phyloP scores from a whole-genome alignment of 108 stramenopile genomes.

The Chaetoceros tenuissimus region DNA sequence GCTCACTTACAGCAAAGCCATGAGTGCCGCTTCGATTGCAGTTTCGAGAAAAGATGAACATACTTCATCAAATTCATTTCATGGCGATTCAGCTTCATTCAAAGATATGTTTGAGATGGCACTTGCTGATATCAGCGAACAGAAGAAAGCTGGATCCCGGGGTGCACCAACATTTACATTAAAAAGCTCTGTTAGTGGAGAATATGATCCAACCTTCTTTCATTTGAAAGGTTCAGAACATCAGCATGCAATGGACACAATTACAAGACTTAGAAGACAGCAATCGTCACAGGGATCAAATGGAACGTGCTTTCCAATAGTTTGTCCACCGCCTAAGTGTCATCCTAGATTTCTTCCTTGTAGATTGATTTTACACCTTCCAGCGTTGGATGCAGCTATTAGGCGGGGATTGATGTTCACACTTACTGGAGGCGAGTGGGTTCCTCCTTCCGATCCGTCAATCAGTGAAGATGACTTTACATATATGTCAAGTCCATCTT shows the following conservation, averaged over 20 bases:
- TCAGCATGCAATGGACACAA: conserved; percentile 90
- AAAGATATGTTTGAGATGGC: conserved; percentile 63
- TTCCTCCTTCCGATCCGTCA: conserved; percentile 68
- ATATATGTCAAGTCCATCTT: conserved; percentile 19
- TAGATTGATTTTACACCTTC: conserved; percentile 68
- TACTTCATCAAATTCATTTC: not conserved
- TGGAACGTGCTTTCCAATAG: conserved; percentile 56
- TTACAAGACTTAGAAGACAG: conserved; percentile 63
- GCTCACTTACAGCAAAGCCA: conserved; percentile 81
- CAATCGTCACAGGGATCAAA: conserved; percentile 37
- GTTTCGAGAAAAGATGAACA: conserved; percentile 67
- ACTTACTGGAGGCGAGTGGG: conserved; percentile 71
- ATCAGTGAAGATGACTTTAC: conserved; percentile 23
- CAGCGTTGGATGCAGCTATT: conserved; percentile 73
- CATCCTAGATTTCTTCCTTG: conserved; percentile 80
- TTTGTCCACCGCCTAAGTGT: conserved; percentile 65
- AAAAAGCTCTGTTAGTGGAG: conserved; percentile 61
- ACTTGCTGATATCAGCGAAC: conserved; percentile 56
- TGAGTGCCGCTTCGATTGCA: conserved; percentile 64
- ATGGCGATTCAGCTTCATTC: conserved; percentile 54
- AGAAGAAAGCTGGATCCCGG: conserved; percentile 56
- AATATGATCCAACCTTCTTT: conserved; percentile 88
- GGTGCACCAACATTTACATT: conserved; percentile 79
- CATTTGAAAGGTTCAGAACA: conserved; percentile 83
- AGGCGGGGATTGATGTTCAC: conserved; percentile 82